Conservation (phyloP, 495 filamentous ascomycete species). For the Friedmanniomyces endolithicus region DNA sequence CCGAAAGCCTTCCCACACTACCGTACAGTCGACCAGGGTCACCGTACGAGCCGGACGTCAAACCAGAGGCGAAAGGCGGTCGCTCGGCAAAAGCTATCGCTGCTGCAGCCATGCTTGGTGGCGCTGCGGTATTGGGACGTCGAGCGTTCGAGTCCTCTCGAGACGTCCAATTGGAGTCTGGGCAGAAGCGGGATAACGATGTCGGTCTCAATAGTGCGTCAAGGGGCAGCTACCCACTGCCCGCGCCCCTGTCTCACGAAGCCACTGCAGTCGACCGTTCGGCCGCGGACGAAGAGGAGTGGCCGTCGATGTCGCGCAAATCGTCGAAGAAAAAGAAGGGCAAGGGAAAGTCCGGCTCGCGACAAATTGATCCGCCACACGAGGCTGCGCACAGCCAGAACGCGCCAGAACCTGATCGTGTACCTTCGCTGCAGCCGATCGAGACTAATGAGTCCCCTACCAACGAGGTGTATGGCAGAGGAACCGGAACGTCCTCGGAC, state of each 20-base stretch:
- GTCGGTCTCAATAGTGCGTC: too few species aligned
- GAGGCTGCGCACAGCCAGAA: background rate
- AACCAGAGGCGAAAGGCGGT: background rate
- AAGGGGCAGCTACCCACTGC: background rate
- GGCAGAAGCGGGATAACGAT: background rate
- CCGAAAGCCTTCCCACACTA: background rate
- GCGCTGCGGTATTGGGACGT: background rate
- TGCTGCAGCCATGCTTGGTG: slow-evolving; percentile 4
- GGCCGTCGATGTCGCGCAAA: background rate
- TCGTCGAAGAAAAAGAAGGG: background rate
- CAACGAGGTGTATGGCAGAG: background rate
- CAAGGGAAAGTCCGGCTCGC: background rate
- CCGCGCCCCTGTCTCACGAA: background rate
- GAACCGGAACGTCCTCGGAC: too few species aligned
- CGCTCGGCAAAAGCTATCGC: slow-evolving; percentile 1
- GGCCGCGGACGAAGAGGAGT: background rate
- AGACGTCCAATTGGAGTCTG: background rate
- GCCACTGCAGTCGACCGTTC: too few species aligned
- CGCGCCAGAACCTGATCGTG: too few species aligned
- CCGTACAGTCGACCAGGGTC: background rate
- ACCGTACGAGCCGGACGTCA: background rate
- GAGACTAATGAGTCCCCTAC: background rate
- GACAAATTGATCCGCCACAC: background rate
- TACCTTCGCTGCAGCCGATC: background rate
- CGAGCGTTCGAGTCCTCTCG: background rate